Evolutionary conservation across 768 basidiomycete genomes (phyloP).

Genomic region (Termitomyces sp.): DNA sequence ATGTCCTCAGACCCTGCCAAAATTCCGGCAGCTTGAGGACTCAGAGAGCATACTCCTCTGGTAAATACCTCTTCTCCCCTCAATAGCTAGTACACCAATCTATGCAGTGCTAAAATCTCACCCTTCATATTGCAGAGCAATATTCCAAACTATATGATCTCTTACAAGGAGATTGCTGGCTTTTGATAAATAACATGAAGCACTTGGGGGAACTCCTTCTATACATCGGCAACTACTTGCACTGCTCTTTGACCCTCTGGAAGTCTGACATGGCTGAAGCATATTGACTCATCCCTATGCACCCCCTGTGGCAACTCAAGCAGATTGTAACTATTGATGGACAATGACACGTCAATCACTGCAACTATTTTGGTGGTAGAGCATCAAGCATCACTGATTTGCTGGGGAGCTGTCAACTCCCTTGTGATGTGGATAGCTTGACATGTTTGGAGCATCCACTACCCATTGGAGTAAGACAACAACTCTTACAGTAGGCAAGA

Average conservation of each 20-base stretch:
- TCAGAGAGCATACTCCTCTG: not conserved
- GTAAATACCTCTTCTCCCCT: not conserved
- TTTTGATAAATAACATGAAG: not conserved
- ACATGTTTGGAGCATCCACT: too few species aligned
- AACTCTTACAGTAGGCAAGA: too few species aligned
- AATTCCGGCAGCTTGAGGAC: not conserved
- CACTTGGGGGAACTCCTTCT: not conserved
- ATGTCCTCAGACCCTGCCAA: not conserved
- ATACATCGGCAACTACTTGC: not conserved
- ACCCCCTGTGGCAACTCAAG: too few species aligned
- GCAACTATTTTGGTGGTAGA: too few species aligned
- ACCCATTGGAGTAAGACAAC: too few species aligned
- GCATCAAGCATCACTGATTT: too few species aligned
- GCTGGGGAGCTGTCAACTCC: too few species aligned
- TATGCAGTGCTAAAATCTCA: not conserved
- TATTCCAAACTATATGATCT: not conserved
- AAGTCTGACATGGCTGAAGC: too few species aligned
- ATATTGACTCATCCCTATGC: too few species aligned
- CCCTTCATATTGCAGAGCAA: fast-evolving
- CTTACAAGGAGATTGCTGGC: not conserved
- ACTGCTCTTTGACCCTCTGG: not conserved
- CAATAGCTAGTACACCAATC: not conserved
- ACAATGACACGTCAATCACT: too few species aligned
- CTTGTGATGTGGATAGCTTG: too few species aligned
- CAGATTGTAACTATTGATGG: too few species aligned